A percentile compares a stretch with the other conserved stretches of the same genome.
phyloP scores from a whole-genome alignment of 1,284 basidiomycete species.

The Malassezia sp. region DNA sequence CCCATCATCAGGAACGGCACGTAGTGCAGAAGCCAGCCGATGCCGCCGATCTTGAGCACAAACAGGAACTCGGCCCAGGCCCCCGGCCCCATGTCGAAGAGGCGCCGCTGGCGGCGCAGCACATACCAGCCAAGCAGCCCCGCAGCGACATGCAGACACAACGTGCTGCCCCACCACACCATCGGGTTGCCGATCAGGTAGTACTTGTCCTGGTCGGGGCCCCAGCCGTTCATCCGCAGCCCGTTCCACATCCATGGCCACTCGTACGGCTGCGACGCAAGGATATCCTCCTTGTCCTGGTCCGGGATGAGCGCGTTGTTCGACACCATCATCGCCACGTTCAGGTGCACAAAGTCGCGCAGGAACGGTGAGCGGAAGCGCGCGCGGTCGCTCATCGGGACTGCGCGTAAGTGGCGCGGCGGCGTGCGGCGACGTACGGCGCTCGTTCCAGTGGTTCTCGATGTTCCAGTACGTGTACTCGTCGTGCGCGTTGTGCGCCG shows the following conservation, averaged over 20 bases:
- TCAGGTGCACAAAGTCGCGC: slow-evolving; percentile 94
- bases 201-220: slow-evolving; percentile 73
- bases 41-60: slow-evolving; percentile 75
- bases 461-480: slow-evolving; percentile 94
- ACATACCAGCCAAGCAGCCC: slow-evolving; percentile 60
- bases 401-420: no score
- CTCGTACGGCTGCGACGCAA: slow-evolving; percentile 79
- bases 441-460: slow-evolving; percentile 88
- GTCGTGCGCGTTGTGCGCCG: slow-evolving; percentile 71
- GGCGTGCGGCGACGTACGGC: no score
- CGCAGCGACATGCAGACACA: slow-evolving; percentile 58
- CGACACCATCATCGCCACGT: slow-evolving; percentile 98
- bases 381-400: slow-evolving; percentile 69
- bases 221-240: slow-evolving; percentile 89
- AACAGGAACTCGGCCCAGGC: slow-evolving; percentile 89
- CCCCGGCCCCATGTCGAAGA: slow-evolving; percentile 75
- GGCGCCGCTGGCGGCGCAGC: slow-evolving; percentile 73
- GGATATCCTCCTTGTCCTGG: slow-evolving; percentile 92
- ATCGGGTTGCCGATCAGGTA: slow-evolving; percentile 86
- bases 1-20: slow-evolving; percentile 91
- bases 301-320: slow-evolving; percentile 96
- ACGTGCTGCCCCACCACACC: slow-evolving; percentile 75
- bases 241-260: slow-evolving; percentile 87
- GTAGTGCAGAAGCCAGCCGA: slow-evolving; percentile 87
- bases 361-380: slow-evolving; percentile 84